A percentile compares a stretch with the other conserved stretches of the same genome.
phyloP scores from a whole-genome alignment of 768 basidiomycete species.

The Lentinula lateritia region DNA sequence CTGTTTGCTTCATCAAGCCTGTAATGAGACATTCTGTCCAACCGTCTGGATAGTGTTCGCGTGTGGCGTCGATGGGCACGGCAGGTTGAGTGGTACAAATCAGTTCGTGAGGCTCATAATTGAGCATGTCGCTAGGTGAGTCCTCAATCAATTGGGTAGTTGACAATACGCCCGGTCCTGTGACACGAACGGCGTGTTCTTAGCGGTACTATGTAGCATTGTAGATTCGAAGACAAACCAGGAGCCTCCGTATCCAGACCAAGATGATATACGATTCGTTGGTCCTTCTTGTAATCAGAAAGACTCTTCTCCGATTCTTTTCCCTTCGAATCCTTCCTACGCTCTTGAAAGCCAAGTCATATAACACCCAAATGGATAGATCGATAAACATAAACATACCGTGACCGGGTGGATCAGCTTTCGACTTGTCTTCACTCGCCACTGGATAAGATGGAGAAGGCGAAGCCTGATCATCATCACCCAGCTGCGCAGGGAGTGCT shows the following conservation, averaged over 20 bases:
- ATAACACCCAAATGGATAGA: neutral
- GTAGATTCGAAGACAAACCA: neutral
- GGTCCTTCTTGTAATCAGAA: neutral
- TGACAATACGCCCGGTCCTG: neutral
- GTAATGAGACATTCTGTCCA: slow-evolving; percentile 7
- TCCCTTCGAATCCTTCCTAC: neutral
- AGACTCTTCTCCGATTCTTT: neutral
- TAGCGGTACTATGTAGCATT: neutral
- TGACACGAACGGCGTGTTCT: neutral
- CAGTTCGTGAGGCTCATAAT: neutral
- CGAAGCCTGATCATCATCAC: neutral
- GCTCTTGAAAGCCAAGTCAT: neutral
- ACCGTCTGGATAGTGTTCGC: neutral
- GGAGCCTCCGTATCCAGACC: neutral
- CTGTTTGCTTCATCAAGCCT: neutral
- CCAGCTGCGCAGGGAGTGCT: neutral
- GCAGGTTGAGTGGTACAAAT: slow-evolving; percentile 2
- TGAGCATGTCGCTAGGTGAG: neutral
- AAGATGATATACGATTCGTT: neutral
- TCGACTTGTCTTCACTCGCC: neutral
- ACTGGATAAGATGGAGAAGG: neutral
- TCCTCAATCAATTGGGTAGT: neutral
- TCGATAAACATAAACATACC: neutral
- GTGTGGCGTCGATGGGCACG: neutral
- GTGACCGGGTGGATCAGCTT: neutral